phyloP scores from a whole-genome alignment of 2,329 filamentous ascomycete genomes.

The Grosmannia huntii region DNA sequence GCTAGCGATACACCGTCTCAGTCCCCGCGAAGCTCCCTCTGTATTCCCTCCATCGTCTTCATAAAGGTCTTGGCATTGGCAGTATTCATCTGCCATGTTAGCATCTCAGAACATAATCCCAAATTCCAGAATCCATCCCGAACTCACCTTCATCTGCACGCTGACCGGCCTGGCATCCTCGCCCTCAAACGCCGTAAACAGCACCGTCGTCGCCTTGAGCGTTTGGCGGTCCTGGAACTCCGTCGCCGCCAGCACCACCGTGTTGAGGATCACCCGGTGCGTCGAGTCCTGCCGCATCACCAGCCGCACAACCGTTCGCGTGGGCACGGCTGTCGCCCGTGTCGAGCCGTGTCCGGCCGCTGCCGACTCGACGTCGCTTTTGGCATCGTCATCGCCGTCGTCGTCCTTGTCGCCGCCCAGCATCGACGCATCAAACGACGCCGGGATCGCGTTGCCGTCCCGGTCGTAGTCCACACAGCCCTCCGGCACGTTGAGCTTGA shows the following conservation, averaged over 20 bases:
- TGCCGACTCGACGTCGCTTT: neutral
- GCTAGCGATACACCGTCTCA: slow-evolving; percentile 8
- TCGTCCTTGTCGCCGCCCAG: slow-evolving; percentile 12
- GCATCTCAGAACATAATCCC: neutral
- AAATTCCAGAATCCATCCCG: no score
- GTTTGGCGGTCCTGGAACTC: slow-evolving; percentile 66
- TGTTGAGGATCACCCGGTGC: slow-evolving; percentile 76
- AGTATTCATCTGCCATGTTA: slow-evolving; percentile 32
- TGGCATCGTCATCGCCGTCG: slow-evolving; percentile 12
- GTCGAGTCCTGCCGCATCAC: slow-evolving; percentile 89
- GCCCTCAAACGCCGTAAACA: slow-evolving; percentile 52
- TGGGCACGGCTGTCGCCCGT: slow-evolving; percentile 3
- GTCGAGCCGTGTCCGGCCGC: neutral
- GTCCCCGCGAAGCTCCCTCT: slow-evolving; percentile 30
- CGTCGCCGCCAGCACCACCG: slow-evolving; percentile 65
- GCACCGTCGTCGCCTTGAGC: slow-evolving; percentile 56
- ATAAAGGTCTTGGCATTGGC: slow-evolving; percentile 40
- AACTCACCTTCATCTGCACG: slow-evolving; percentile 47
- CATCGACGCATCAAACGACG: slow-evolving; percentile 13
- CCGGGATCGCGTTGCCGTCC: slow-evolving; percentile 18
- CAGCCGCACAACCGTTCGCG: slow-evolving; percentile 51
- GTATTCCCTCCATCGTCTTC: slow-evolving; percentile 34
- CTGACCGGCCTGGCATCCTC: slow-evolving; percentile 40
- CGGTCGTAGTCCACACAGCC: slow-evolving; percentile 39
- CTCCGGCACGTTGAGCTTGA: slow-evolving; percentile 70